These are phyloP conservation scores for Globisporangium mamillatum DNA, from an alignment of 352 stramenopile species.

Conservation along the genomic window DNA sequence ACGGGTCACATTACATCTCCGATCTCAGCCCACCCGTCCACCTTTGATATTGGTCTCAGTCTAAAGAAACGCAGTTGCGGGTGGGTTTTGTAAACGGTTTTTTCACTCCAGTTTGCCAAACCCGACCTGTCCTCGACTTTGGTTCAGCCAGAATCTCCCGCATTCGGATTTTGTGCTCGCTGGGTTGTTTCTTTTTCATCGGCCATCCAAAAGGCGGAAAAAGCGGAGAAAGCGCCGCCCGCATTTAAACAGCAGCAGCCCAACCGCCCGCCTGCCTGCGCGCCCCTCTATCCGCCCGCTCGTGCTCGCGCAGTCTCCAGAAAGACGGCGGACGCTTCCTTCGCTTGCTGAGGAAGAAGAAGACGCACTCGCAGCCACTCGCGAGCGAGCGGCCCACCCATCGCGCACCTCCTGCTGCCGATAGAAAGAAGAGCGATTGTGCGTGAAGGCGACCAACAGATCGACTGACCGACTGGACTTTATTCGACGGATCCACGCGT, in stretches of 20 bases:
- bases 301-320: background rate
- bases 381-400: background rate
- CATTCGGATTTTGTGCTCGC: background rate
- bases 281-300: background rate
- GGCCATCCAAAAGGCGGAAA: background rate
- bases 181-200: background rate
- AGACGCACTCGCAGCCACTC: background rate
- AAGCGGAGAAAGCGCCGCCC: slow-evolving; percentile 5
- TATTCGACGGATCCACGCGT: background rate
- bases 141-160: background rate
- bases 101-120: background rate
- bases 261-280: background rate
- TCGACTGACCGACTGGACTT: slow-evolving; percentile 1
- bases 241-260: background rate
- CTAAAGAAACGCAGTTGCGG: background rate
- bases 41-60: background rate
- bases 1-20: background rate
- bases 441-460: background rate
- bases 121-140: background rate
- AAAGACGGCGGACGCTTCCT: background rate
- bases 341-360: background rate
- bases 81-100: background rate
- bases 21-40: background rate
- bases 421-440: background rate
- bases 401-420: background rate